Evolutionary conservation across 192 early-diverging fungal species (phyloP).

Genomic region (Umbelopsis sp.): DNA sequence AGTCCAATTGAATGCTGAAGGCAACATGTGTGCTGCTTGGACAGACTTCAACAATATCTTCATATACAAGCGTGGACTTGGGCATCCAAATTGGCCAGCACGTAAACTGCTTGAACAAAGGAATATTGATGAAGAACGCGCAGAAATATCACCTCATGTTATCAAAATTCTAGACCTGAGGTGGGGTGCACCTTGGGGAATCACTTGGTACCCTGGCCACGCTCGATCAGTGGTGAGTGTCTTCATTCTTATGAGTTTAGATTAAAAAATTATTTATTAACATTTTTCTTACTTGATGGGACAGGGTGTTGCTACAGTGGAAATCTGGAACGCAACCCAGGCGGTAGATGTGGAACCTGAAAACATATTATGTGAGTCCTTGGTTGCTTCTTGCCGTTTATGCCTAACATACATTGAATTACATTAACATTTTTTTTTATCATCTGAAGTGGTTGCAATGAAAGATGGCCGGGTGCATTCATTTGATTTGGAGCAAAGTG

Average conservation of each 20-base stretch:
- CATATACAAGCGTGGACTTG: constrained; percentile 29
- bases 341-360: background rate
- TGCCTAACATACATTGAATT: background rate
- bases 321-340: constrained; percentile 2
- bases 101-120: background rate
- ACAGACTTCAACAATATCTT: constrained; percentile 27
- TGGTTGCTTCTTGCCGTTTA: background rate
- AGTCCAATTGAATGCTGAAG: constrained; percentile 11
- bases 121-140: background rate
- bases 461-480: constrained; percentile 21
- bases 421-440: no score
- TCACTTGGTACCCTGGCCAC: background rate
- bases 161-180: background rate
- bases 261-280: background rate
- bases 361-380: background rate
- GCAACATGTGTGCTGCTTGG: constrained; percentile 25
- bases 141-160: background rate
- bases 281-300: background rate
- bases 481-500: constrained; percentile 18
- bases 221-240: background rate
- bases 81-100: background rate
- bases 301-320: background rate
- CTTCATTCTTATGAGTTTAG: background rate
- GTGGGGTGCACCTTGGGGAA: constrained; percentile 1
- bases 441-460: constrained; percentile 1